These are phyloP conservation scores for Colletotrichum aenigma DNA, from an alignment of 2,329 filamentous ascomycete species.

Conservation along the genomic window DNA sequence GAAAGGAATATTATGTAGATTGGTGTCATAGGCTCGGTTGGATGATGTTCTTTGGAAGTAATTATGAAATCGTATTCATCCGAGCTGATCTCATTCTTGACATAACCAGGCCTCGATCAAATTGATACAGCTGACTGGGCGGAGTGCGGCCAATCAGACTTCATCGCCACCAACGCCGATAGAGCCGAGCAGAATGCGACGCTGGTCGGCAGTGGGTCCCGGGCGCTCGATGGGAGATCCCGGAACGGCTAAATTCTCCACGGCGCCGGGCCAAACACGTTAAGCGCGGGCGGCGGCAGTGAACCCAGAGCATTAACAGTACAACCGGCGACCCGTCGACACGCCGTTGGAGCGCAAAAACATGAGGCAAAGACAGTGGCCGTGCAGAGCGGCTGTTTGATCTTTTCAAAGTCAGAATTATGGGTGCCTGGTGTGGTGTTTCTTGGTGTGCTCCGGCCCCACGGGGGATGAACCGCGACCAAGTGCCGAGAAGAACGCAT, in stretches of 20 bases:
- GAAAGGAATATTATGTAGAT: background rate
- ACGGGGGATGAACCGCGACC: background rate
- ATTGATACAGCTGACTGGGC: background rate
- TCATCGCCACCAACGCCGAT: background rate
- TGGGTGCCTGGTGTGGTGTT: background rate
- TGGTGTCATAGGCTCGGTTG: background rate
- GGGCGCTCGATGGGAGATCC: background rate
- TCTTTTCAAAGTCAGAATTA: background rate
- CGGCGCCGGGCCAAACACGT: background rate
- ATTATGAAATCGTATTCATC: background rate
- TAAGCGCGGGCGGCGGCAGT: background rate
- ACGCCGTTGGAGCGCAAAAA: background rate
- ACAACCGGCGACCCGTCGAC: background rate
- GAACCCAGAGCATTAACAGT: background rate
- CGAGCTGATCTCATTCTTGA: background rate
- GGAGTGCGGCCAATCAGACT: background rate
- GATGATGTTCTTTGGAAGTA: too few species aligned
- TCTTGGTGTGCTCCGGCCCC: background rate
- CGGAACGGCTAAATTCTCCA: background rate
- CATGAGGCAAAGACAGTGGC: background rate
- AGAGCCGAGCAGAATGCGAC: background rate
- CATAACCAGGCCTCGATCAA: background rate
- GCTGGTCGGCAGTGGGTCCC: background rate
- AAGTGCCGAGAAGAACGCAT: background rate
- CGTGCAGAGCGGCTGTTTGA: background rate